Conservation (phyloP, 2,329 filamentous ascomycete species). For the Torrubiella hemipterigena region DNA sequence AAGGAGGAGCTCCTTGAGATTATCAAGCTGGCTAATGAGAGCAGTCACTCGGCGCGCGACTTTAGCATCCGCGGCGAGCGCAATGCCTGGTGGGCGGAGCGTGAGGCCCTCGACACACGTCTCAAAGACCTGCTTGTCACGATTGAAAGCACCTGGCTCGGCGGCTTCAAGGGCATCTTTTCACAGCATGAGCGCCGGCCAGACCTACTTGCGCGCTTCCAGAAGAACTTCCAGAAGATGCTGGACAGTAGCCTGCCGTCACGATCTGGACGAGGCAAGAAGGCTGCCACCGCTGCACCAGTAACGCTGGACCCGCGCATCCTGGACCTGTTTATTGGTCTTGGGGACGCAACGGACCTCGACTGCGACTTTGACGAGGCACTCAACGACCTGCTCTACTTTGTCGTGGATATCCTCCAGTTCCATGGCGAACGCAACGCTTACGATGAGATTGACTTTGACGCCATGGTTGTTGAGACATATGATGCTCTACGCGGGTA, state of each 20-base stretch:
- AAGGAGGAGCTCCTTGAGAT: slow-evolving; percentile 72
- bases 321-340: slow-evolving; percentile 76
- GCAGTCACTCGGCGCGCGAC: slow-evolving; percentile 61
- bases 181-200: slow-evolving; percentile 55
- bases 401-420: slow-evolving; percentile 90
- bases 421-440: slow-evolving; percentile 95
- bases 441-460: slow-evolving; percentile 96
- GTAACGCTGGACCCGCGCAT: slow-evolving; percentile 49
- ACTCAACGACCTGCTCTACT: slow-evolving; percentile 87
- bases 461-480: slow-evolving; percentile 78
- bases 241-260: slow-evolving; percentile 81
- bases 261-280: slow-evolving; percentile 44
- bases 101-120: slow-evolving; percentile 66
- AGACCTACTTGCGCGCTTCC: slow-evolving; percentile 61
- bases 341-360: slow-evolving; percentile 60
- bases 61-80: slow-evolving; percentile 65
- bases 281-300: slow-evolving; percentile 27
- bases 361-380: slow-evolving; percentile 73
- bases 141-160: slow-evolving; percentile 88
- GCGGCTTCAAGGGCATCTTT: slow-evolving; percentile 91
- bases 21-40: slow-evolving; percentile 69
- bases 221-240: slow-evolving; percentile 64
- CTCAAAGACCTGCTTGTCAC: slow-evolving; percentile 69
- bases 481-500: slow-evolving; percentile 75
- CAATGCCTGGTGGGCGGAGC: slow-evolving; percentile 79